phyloP scores from a whole-genome alignment of 1,139 yeast genomes.

The Sugiyamaella paludigena region DNA sequence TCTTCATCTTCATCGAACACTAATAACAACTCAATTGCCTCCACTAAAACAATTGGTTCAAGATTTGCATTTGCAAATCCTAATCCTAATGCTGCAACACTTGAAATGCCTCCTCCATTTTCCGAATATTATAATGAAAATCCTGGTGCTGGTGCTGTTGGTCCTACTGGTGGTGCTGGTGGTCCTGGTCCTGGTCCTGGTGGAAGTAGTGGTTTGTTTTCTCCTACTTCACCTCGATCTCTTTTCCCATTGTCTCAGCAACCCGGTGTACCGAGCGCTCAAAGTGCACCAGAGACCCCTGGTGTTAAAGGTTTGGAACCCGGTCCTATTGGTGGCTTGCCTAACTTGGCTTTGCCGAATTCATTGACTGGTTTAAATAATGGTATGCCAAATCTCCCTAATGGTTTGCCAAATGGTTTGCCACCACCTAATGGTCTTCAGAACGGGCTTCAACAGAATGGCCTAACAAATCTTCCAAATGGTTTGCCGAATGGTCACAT shows the following conservation, averaged over 20 bases:
- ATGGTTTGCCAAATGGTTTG: constrained; percentile 2
- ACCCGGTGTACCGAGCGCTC: background rate
- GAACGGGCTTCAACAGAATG: background rate
- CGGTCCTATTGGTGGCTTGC: constrained; percentile 9
- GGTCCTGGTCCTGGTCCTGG: background rate
- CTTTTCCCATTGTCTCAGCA: constrained; percentile 26
- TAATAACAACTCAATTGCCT: background rate
- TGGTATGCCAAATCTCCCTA: background rate
- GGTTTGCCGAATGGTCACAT: constrained; percentile 7
- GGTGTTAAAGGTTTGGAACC: constrained; percentile 7
- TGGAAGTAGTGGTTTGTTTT: constrained; percentile 23
- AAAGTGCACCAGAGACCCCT: constrained; percentile 13
- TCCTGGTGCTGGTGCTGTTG: background rate
- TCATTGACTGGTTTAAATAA: background rate
- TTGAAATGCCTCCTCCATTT: constrained; percentile 23
- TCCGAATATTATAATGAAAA: constrained; percentile 18
- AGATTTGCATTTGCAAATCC: constrained; percentile 15
- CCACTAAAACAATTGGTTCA: constrained; percentile 2
- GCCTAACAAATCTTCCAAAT: background rate
- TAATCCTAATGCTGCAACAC: constrained; percentile 11
- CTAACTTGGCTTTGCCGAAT: constrained; percentile 1
- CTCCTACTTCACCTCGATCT: constrained; percentile 34
- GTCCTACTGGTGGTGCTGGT: background rate
- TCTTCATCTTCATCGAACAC: background rate
- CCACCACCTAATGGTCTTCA: background rate